Conservation (phyloP, 495 filamentous ascomycete species). For the Penicillium egyptiacum region DNA sequence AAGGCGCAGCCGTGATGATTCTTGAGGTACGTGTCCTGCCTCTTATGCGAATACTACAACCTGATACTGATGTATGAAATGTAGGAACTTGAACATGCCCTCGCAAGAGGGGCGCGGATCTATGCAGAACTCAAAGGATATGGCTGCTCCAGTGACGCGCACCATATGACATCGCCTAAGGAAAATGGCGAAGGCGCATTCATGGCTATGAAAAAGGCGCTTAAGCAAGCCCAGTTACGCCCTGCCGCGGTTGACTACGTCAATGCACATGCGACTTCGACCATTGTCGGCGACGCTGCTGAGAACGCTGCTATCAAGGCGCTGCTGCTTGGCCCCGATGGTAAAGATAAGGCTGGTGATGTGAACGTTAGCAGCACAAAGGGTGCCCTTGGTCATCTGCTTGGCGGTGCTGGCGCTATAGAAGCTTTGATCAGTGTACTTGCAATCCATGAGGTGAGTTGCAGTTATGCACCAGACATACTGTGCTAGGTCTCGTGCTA, state of each 20-base stretch:
- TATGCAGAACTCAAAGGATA: constrained; percentile 91
- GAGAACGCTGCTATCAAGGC: constrained; percentile 82
- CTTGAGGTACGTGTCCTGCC: constrained; percentile 58
- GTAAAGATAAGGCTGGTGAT: constrained; percentile 56
- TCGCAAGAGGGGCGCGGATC: constrained; percentile 71
- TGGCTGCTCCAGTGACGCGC: constrained; percentile 80
- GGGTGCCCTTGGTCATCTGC: constrained; percentile 86
- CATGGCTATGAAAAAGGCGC: constrained; percentile 79
- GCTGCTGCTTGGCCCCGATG: constrained; percentile 72
- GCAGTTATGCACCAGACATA: background rate
- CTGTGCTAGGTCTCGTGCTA: constrained; percentile 14
- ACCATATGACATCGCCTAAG: constrained; percentile 89
- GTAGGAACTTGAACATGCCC: constrained; percentile 83
- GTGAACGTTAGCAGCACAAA: constrained; percentile 92
- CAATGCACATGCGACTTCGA: constrained; percentile 94
- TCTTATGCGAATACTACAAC: background rate
- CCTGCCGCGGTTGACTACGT: constrained; percentile 82
- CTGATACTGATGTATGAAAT: constrained; percentile 5
- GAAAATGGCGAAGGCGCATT: constrained; percentile 77
- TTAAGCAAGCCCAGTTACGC: constrained; percentile 67
- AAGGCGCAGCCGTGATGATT: constrained; percentile 84
- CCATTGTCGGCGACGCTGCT: constrained; percentile 78
- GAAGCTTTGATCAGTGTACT: constrained; percentile 84
- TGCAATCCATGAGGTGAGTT: constrained; percentile 70
- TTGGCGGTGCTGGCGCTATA: constrained; percentile 86